Conservation (phyloP, 192 early-diverging fungal species). For the Coemansia sp. region DNA sequence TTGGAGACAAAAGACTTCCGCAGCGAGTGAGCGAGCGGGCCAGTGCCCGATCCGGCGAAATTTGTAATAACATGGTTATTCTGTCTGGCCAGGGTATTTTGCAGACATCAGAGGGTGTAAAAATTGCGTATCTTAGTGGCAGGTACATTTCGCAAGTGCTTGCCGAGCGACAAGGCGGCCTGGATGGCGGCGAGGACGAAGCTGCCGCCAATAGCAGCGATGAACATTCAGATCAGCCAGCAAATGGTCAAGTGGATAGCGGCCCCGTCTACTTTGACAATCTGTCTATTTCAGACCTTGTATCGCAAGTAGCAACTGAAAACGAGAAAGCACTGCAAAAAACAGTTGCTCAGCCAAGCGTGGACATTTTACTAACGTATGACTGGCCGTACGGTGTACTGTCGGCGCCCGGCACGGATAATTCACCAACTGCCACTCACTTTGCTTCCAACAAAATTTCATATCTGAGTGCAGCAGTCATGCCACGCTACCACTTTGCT, state of each 20-base stretch:
- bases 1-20: slow-evolving; percentile 66
- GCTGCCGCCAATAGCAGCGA: not conserved
- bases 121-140: slow-evolving; percentile 50
- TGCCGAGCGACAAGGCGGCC: not conserved
- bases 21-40: slow-evolving; percentile 56
- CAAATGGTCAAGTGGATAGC: not conserved
- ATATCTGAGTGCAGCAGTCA: slow-evolving; percentile 44
- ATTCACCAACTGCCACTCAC: not conserved
- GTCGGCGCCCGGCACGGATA: not conserved
- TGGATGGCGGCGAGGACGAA: not conserved
- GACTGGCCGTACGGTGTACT: slow-evolving; percentile 76
- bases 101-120: slow-evolving; percentile 53
- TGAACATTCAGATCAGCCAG: not conserved
- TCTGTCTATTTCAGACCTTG: slow-evolving; percentile 18
- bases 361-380: slow-evolving; percentile 78
- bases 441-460: slow-evolving; percentile 45
- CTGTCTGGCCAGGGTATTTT: slow-evolving; percentile 60
- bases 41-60: slow-evolving; percentile 61
- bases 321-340: slow-evolving; percentile 40
- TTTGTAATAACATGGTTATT: slow-evolving; percentile 73
- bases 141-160: slow-evolving; percentile 15
- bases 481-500: slow-evolving; percentile 91
- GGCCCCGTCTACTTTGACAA: slow-evolving; percentile 22
- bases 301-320: slow-evolving; percentile 30
- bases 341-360: slow-evolving; percentile 39